Percentiles rank a stretch among this genome's conserved stretches.
Evolutionary conservation across 352 stramenopile species (phyloP).

Genomic region (Phytopythium litorale): DNA sequence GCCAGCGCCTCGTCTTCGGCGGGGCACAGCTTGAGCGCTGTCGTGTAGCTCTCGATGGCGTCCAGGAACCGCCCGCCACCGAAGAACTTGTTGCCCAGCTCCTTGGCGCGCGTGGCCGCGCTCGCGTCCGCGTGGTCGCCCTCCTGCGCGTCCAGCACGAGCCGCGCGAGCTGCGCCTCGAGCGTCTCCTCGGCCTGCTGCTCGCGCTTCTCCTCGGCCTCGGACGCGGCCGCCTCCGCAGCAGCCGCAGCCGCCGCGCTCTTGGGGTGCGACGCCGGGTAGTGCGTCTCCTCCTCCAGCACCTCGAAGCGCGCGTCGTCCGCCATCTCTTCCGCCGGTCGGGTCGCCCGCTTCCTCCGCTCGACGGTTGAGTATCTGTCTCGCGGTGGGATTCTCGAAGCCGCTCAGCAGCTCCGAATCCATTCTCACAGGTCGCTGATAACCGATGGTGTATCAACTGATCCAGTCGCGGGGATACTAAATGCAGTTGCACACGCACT

Average conservation of each 20-base stretch:
- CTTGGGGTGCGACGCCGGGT: conserved; percentile 34
- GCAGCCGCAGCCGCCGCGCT: conserved; percentile 5
- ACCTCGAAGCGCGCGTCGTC: conserved; percentile 72
- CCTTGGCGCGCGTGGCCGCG: conserved; percentile 68
- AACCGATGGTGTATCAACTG: no score
- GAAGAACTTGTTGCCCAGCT: conserved; percentile 84
- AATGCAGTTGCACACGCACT: neutral
- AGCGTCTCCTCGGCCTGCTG: conserved; percentile 48
- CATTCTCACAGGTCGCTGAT: neutral
- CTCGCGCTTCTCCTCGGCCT: conserved; percentile 10
- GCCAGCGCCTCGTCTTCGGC: conserved; percentile 62
- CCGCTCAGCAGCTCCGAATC: neutral
- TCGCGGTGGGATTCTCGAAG: conserved; percentile 2
- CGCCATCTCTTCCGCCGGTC: neutral
- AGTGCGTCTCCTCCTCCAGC: conserved; percentile 85
- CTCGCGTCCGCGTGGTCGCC: conserved; percentile 48
- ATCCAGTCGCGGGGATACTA: no score
- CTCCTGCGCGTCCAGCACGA: conserved; percentile 36
- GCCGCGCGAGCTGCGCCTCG: conserved; percentile 55
- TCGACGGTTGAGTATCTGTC: neutral
- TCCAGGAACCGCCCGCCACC: conserved; percentile 63
- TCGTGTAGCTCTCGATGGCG: conserved; percentile 85
- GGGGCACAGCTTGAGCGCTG: conserved; percentile 74
- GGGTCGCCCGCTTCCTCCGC: no score
- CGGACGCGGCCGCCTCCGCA: conserved; percentile 5